Evolutionary conservation across 2,329 filamentous ascomycete species (phyloP), one percentile per base, ranked within the genome.

Genomic region (Sclerotinia nivalis): DNA sequence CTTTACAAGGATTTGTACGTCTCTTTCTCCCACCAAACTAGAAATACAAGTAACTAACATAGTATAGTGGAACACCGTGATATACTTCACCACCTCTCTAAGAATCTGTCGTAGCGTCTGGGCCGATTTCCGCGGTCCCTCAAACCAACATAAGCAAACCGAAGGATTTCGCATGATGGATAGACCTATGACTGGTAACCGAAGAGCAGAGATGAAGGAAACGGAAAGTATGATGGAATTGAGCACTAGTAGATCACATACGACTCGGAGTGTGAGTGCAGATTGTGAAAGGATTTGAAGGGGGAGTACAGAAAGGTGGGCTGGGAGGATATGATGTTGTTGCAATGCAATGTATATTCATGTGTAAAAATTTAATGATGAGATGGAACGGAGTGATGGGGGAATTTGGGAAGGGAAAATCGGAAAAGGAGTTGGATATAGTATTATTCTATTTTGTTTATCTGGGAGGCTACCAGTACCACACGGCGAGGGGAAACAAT

Each of bases 21-120:
- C 12, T 9, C 20, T n/a, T 9, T 34, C 25, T 25, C 6, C 18
- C 31, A 12, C 31, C 20, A 4, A 9, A 15, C 10, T 22, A 10
- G n/a, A 13, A 1, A 12, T n/a, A 15, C 22, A 1, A n/a, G 6
- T 9, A n/a, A 60, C 54, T 67, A 15, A 67, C 15, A 28, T 9
- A 1, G 2, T 31, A 49, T 18, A 68, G 66, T 95, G 92, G 91
- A 96, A 96, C 77, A 87, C 89, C 28, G 80, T 92, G 67, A 92
- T 96, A 72, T 96, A 95, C 79, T 81, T 89, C 25, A 84, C 87
- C 18, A 92, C 90, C 0, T 92, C 90, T 7, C 87, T 88, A 12
- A 15, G 56, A 7, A 68, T 68, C 2, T 68, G 66, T 28, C 66
- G 66, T 15, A 52, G 31, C 8, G 56, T 62, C 18, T 68, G 66